These are phyloP conservation scores for Colletotrichum sp. DNA, from an alignment of 2,329 filamentous ascomycete species.

Conservation along the genomic window DNA sequence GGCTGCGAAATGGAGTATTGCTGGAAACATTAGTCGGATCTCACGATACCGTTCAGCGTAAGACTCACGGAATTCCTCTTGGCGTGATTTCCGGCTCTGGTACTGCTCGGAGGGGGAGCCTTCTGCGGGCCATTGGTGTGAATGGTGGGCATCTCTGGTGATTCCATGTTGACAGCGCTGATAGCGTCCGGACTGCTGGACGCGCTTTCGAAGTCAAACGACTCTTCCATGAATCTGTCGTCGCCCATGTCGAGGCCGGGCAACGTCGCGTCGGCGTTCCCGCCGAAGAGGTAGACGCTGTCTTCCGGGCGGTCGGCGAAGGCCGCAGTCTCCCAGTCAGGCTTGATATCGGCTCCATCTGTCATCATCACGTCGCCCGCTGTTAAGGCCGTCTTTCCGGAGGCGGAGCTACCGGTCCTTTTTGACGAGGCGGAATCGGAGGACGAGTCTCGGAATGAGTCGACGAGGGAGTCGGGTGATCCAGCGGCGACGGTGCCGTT, in stretches of 20 bases:
- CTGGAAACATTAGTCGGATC: constrained; percentile 39
- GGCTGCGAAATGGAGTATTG: constrained; percentile 57
- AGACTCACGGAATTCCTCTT: constrained; percentile 30
- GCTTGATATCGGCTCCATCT: constrained; percentile 42
- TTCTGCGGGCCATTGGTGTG: constrained; percentile 35
- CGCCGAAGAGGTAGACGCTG: constrained; percentile 38
- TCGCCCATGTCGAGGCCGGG: constrained; percentile 37
- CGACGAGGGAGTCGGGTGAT: constrained; percentile 46
- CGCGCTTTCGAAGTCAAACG: constrained; percentile 64
- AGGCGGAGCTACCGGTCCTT: constrained; percentile 50
- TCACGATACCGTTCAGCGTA: not conserved
- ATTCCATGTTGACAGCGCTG: constrained; percentile 39
- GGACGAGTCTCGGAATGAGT: constrained; percentile 53
- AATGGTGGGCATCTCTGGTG: constrained; percentile 46
- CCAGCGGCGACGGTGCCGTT: constrained; percentile 36
- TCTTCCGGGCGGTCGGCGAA: constrained; percentile 41
- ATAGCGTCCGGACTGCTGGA: constrained; percentile 59
- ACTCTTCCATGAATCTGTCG: constrained; percentile 51
- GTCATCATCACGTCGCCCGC: constrained; percentile 48
- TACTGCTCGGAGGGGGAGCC: constrained; percentile 28
- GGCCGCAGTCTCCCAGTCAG: constrained; percentile 45
- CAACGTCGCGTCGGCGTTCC: constrained; percentile 26
- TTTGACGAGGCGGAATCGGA: constrained; percentile 59
- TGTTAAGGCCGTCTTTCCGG: constrained; percentile 47
- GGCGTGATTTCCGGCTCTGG: constrained; percentile 32